A percentile compares a stretch with the other conserved stretches of the same genome.
Evolutionary conservation across 192 early-diverging fungal species (phyloP).

Genomic region (Spizellomyces punctatus): DNA sequence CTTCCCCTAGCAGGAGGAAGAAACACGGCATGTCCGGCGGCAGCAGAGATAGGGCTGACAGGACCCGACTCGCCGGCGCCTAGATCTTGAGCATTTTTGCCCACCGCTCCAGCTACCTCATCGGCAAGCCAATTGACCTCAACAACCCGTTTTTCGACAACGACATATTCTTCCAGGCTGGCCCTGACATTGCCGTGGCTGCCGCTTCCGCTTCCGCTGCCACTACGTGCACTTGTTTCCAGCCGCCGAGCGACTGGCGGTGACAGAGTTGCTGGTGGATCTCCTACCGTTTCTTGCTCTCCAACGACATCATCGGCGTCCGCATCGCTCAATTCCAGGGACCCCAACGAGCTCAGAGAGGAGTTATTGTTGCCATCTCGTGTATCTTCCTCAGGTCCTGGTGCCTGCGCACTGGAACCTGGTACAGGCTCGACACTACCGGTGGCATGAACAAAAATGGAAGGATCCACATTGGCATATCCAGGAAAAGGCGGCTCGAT

Average conservation of each 20-base stretch:
- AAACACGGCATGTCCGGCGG: no score
- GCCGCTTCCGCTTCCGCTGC: constrained; percentile 2
- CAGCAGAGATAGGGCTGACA: no score
- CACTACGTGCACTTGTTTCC: neutral
- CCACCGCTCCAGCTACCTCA: constrained; percentile 28
- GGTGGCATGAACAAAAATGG: constrained; percentile 19
- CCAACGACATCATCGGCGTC: constrained; percentile 31
- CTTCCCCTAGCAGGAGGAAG: no score
- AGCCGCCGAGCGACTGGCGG: neutral
- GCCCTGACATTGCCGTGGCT: constrained; percentile 7
- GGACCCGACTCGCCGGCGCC: neutral
- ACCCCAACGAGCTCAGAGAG: constrained; percentile 40
- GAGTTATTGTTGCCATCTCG: constrained; percentile 17
- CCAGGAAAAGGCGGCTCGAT: constrained; percentile 40
- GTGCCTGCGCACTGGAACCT: neutral
- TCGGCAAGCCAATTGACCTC: constrained; percentile 59
- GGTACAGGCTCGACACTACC: neutral
- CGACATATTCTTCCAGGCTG: constrained; percentile 57
- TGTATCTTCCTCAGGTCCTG: neutral
- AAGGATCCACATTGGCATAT: constrained; percentile 24
- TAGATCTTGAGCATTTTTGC: neutral
- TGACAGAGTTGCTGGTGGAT: neutral
- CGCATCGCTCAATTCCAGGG: constrained; percentile 46
- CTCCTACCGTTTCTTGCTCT: neutral
- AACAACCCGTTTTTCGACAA: constrained; percentile 51